Base-by-base conservation (phyloP, 176 grass and related monocot species). In the Echinochloa phyllopogon region DNA sequence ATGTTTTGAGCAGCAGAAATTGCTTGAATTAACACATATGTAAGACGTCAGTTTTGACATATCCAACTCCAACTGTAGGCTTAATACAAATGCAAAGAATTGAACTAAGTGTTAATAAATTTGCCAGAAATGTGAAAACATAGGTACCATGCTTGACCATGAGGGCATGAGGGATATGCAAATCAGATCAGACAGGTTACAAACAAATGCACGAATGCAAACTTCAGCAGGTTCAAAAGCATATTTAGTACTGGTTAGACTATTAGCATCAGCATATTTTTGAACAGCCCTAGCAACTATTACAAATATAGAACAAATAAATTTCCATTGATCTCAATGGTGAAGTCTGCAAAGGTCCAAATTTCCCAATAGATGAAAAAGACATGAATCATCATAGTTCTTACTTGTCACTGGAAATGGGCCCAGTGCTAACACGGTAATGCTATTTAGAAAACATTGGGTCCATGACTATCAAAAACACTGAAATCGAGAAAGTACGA, bases 31-130 rank as follows among this genome's bases (percentile, higher is more conserved):
- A 36, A 0, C 0, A 20, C 45, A 33, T 33, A 33, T 78, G 68
- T 50, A 27, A 68, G 43, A 12, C 7, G 12, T 24, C 47, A 40
- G 25, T 38, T 59, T 21, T 17, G 33, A 6, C 8, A 58, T 21
- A 64, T 72, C 50, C 17, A 81, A 70, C 58, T 45, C 25, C 9
- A n/a, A 17, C 10, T 61, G 1, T 63, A 74, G 10, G 11, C 17
- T 55, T 53, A 65, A 72, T 44, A 76, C 37, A 76, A 55, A 42
- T 75, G 52, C 24, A 47, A 57, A 53, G 4, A 4, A 36, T 11
- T 61, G n/a, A 82, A 53, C 23, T 8, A 84, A 76, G 24, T 33
- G 68, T 50, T 45, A 75, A 74, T 21, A 24, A 72, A 27, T n/a
- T 84, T 33, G 16, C 6, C 40, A 84, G 62, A 29, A 78, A 33